Percentiles rank a stretch among this genome's conserved stretches.
These are phyloP conservation scores for Opeltia flavorubescens DNA, from an alignment of 495 filamentous ascomycete genomes.

Conservation along the genomic window DNA sequence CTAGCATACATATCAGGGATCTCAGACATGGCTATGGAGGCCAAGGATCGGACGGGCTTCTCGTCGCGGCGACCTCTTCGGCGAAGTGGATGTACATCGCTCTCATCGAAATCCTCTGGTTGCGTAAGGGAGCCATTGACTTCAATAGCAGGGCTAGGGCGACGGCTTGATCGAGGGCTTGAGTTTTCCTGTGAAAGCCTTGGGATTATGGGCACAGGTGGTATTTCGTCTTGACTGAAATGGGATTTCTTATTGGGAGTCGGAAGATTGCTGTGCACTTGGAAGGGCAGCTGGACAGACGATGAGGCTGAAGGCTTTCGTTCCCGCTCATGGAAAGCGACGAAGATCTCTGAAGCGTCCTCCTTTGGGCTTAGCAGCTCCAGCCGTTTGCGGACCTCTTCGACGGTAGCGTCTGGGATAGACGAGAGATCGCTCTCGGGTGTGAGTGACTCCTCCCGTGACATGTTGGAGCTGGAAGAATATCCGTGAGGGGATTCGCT, in stretches of 20 bases:
- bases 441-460: conserved; percentile 11
- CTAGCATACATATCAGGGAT: conserved; percentile 10
- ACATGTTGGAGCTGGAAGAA: conserved; percentile 13
- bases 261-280: conserved; percentile 5
- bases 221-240: neutral
- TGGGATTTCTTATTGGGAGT: conserved; percentile 2
- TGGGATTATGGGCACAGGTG: conserved; percentile 4
- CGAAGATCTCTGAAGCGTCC: conserved; percentile 3
- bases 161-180: neutral
- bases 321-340: conserved; percentile 1
- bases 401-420: conserved; percentile 16
- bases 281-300: conserved; percentile 3
- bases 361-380: conserved; percentile 16
- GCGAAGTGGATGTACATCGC: conserved; percentile 6
- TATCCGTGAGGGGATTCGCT: conserved; percentile 15
- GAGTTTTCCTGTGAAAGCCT: neutral
- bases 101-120: conserved; percentile 6
- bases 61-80: conserved; percentile 11
- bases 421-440: conserved; percentile 17
- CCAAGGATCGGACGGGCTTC: conserved; percentile 25
- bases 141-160: neutral
- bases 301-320: conserved; percentile 1
- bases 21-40: conserved; percentile 19
- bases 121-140: conserved; percentile 3
- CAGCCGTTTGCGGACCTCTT: conserved; percentile 15